Conservation (phyloP, 805 yeast species). For the Naumovozyma castellii region DNA sequence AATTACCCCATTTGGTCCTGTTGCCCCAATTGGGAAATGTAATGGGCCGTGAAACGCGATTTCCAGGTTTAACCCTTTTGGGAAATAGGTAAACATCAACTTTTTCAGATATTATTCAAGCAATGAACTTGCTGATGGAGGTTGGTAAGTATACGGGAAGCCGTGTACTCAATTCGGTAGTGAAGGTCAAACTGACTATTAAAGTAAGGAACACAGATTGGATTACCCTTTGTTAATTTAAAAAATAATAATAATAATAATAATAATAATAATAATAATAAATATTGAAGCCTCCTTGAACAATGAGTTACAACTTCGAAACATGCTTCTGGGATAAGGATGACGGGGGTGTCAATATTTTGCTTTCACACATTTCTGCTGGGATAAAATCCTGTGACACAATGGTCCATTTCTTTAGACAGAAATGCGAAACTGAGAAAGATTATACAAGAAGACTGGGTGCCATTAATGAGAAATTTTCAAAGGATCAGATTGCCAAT, state of each 20-base stretch:
- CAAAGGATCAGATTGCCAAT: slow-evolving; percentile 12
- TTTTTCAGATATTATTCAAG: no score
- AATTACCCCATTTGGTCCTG: neutral
- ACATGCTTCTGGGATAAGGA: slow-evolving; percentile 30
- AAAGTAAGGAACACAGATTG: no score
- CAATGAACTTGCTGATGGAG: neutral
- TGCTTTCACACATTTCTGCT: slow-evolving; percentile 21
- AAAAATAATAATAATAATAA: no score
- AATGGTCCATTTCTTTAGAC: slow-evolving; percentile 22
- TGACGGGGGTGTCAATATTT: slow-evolving; percentile 25
- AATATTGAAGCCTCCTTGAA: no score
- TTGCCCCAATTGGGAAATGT: neutral
- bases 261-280: no score
- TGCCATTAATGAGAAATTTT: slow-evolving; percentile 23
- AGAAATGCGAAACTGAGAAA: slow-evolving; percentile 26
- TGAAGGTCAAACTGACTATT: no score
- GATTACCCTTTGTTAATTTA: no score
- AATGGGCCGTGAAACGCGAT: neutral
- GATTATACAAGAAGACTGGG: slow-evolving; percentile 28
- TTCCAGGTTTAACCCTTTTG: neutral
- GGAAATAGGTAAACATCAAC: slow-evolving; percentile 3
- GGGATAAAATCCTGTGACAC: slow-evolving; percentile 23
- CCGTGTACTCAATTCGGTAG: no score
- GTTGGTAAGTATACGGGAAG: no score
- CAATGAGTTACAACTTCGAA: slow-evolving; percentile 23